A percentile compares a stretch with the other conserved stretches of the same genome.
These are phyloP conservation scores for Cyberlindnera saturnus DNA, from an alignment of 805 yeast species.

Conservation along the genomic window DNA sequence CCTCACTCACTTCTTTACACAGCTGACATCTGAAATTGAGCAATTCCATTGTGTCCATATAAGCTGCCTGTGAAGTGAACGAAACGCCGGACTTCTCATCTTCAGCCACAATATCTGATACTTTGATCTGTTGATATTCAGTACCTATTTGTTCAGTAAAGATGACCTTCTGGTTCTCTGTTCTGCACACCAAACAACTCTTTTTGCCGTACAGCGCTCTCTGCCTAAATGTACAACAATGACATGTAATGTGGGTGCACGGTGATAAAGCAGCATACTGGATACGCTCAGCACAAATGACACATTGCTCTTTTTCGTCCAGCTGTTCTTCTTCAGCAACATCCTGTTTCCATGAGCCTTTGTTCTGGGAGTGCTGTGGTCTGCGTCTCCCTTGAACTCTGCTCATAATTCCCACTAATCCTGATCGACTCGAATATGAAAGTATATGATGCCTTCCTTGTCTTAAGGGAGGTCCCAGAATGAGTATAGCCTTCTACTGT, in stretches of 20 bases:
- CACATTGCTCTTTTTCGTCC: conserved; percentile 47
- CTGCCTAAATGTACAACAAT: conserved; percentile 75
- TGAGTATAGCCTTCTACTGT: too few relatives aligned
- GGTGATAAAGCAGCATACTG: conserved; percentile 64
- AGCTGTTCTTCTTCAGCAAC: conserved; percentile 25
- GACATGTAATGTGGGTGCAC: conserved; percentile 83
- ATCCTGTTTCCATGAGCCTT: conserved; percentile 13
- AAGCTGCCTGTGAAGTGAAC: conserved; percentile 51
- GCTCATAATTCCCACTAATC: not conserved
- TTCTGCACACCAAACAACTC: conserved; percentile 79
- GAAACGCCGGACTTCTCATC: conserved; percentile 47
- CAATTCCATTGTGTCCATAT: conserved; percentile 42
- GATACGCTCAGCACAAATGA: conserved; percentile 78
- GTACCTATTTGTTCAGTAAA: conserved; percentile 43
- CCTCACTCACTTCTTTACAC: conserved; percentile 35
- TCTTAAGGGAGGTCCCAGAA: too few relatives aligned
- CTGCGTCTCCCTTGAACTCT: conserved; percentile 9
- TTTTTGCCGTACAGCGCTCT: conserved; percentile 71
- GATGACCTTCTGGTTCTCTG: conserved; percentile 53
- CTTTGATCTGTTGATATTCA: conserved; percentile 33
- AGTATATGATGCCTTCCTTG: too few relatives aligned
- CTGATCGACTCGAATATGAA: too few relatives aligned
- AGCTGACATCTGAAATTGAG: conserved; percentile 46
- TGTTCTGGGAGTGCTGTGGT: conserved; percentile 1
- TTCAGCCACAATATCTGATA: conserved; percentile 23